A percentile compares a stretch with the other conserved stretches of the same genome.
phyloP scores from a whole-genome alignment of 176 grass and related monocot genomes.

The Musa itinerans region DNA sequence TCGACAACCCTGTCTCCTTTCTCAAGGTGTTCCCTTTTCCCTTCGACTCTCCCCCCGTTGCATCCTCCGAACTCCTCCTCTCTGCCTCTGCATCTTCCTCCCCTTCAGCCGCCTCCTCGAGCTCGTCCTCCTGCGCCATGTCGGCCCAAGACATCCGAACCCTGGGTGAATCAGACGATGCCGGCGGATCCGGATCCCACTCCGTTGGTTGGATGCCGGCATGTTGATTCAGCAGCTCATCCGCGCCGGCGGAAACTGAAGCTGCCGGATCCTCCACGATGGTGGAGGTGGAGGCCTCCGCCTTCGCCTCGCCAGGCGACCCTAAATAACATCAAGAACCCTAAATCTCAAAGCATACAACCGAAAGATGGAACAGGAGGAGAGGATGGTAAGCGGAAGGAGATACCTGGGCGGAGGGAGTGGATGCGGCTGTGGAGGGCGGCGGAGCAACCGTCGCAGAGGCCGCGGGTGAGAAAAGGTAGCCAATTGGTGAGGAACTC shows the following conservation, averaged over 20 bases:
- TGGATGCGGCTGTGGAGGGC: conserved; percentile 49
- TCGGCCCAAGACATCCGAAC: conserved; percentile 73
- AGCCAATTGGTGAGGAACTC: conserved; percentile 92
- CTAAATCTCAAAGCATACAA: neutral
- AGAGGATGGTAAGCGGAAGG: neutral
- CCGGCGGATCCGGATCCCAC: conserved; percentile 31
- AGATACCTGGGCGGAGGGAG: conserved; percentile 50
- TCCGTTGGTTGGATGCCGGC: conserved; percentile 39
- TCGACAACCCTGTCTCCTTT: conserved; percentile 29
- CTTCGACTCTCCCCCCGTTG: conserved; percentile 1
- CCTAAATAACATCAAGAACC: neutral
- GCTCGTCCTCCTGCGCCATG: conserved; percentile 76
- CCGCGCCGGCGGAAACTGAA: neutral
- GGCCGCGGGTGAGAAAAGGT: conserved; percentile 62
- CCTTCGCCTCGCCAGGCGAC: neutral
- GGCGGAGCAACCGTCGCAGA: conserved; percentile 53
- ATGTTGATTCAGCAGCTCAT: neutral
- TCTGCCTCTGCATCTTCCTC: conserved; percentile 26
- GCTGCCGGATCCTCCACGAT: neutral
- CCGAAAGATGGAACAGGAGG: neutral
- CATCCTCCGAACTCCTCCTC: conserved; percentile 17
- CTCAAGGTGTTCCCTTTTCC: conserved; percentile 2
- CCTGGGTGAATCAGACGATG: conserved; percentile 20
- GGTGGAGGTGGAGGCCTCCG: neutral
- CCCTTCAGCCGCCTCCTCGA: conserved; percentile 15